Percentiles rank a stretch among this genome's conserved stretches.
Evolutionary conservation across 495 filamentous ascomycete species (phyloP).

Genomic region (Penicillium pancosmium): DNA sequence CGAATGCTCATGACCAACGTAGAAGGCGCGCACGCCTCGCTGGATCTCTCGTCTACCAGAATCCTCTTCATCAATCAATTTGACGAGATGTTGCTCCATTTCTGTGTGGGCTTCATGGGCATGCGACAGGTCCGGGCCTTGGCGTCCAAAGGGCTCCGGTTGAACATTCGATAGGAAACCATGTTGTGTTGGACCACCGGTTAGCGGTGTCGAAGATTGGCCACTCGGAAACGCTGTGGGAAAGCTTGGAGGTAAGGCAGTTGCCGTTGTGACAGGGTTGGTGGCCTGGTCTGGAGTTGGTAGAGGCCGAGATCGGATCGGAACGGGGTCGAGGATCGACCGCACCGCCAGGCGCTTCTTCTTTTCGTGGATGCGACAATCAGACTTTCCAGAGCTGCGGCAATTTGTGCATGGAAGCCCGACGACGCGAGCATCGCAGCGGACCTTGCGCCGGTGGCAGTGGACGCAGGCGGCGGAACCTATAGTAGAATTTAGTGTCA

Average conservation of each 20-base stretch:
- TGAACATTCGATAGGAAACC: constrained; percentile 24
- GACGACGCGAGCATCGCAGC: constrained; percentile 50
- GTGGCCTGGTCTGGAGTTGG: constrained; percentile 29
- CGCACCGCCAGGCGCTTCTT: constrained; percentile 49
- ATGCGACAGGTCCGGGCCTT: constrained; percentile 33
- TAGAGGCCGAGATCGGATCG: constrained; percentile 50
- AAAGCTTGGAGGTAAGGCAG: constrained; percentile 32
- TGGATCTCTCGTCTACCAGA: constrained; percentile 46
- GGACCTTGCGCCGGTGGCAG: constrained; percentile 53
- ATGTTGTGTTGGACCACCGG: constrained; percentile 27
- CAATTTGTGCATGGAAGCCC: constrained; percentile 51
- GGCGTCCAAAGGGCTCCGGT: constrained; percentile 31
- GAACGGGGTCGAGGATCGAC: constrained; percentile 51
- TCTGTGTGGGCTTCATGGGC: constrained; percentile 40
- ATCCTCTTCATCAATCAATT: constrained; percentile 50
- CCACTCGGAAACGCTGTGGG: constrained; percentile 33
- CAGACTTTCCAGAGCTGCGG: constrained; percentile 46
- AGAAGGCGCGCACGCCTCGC: constrained; percentile 50
- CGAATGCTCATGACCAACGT: constrained; percentile 52
- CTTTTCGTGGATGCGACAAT: constrained; percentile 54
- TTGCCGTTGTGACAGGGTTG: constrained; percentile 27
- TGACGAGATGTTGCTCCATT: constrained; percentile 48
- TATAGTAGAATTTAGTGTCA: constrained; percentile 28
- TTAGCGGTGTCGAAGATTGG: constrained; percentile 23
- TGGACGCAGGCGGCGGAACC: constrained; percentile 50